phyloP scores from a whole-genome alignment of 2,329 filamentous ascomycete genomes.

The Diaporthe vaccinii region DNA sequence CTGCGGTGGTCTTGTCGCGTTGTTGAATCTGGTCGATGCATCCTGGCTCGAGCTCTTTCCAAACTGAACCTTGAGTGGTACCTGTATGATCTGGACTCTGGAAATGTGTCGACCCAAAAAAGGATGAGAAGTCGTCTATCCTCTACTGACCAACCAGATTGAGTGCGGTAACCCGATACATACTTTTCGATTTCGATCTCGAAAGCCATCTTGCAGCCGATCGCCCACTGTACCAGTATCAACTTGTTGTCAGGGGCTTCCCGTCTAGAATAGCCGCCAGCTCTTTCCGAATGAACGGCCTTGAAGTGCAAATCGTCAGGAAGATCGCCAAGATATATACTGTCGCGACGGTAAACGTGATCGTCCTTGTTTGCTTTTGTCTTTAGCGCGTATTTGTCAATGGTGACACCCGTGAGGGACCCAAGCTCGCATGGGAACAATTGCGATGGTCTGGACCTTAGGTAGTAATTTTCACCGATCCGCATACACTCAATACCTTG shows the following conservation, averaged over 20 bases:
- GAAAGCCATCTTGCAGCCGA: background rate
- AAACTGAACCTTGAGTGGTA: background rate
- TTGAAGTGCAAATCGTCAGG: background rate
- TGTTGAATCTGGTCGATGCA: background rate
- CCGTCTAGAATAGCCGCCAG: background rate
- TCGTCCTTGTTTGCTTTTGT: background rate
- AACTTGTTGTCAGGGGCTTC: too few relatives aligned
- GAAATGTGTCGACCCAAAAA: background rate
- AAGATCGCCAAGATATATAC: background rate
- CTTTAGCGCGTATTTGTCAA: background rate
- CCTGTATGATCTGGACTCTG: background rate
- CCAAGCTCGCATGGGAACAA: background rate
- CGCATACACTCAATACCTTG: background rate
- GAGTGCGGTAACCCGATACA: background rate
- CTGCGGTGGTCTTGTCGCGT: background rate
- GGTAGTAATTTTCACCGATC: background rate
- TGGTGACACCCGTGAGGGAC: background rate
- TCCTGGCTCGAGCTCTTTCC: background rate
- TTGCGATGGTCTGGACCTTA: background rate
- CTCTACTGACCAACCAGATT: background rate
- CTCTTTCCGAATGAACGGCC: background rate
- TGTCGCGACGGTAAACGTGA: too few relatives aligned
- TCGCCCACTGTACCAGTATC: background rate
- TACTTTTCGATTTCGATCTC: background rate
- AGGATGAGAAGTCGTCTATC: background rate